Evolutionary conservation across 2,329 filamentous ascomycete species (phyloP).

Genomic region (Aspergillus intermedius): DNA sequence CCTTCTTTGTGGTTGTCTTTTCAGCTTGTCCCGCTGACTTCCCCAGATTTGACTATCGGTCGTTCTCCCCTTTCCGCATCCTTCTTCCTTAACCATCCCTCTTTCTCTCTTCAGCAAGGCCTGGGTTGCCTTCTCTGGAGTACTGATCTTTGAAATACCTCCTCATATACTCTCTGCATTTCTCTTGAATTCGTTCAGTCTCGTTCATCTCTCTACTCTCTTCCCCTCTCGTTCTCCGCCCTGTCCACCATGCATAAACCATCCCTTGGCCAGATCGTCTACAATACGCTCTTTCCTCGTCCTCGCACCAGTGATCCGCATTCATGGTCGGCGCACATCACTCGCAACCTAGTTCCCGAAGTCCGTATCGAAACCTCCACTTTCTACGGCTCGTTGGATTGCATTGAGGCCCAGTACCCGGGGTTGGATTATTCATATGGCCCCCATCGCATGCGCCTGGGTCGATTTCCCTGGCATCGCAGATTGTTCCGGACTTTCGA

Average conservation of each 20-base stretch:
- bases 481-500: slow-evolving; percentile 57
- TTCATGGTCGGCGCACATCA: slow-evolving; percentile 54
- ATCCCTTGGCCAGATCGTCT: slow-evolving; percentile 52
- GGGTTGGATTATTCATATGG: slow-evolving; percentile 58
- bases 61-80: not conserved
- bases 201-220: slow-evolving; percentile 1
- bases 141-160: not conserved
- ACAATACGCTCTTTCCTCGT: slow-evolving; percentile 52
- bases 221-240: slow-evolving; percentile 1
- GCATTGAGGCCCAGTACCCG: slow-evolving; percentile 60
- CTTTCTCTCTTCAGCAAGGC: slow-evolving; percentile 1
- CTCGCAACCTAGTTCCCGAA: slow-evolving; percentile 57
- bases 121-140: not conserved
- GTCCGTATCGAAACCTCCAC: slow-evolving; percentile 58
- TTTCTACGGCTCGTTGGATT: slow-evolving; percentile 60
- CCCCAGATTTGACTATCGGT: not conserved
- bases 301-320: slow-evolving; percentile 52
- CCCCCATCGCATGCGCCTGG: slow-evolving; percentile 57
- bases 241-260: slow-evolving; percentile 52
- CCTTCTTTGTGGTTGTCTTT: not conserved
- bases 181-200: not conserved
- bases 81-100: not conserved
- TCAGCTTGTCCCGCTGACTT: not conserved
- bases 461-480: slow-evolving; percentile 56
- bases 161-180: not conserved